Evolutionary conservation across 192 early-diverging fungal genomes (phyloP), one percentile per base, ranked within the genome.

Genomic region (Backusella mclennaniae): DNA sequence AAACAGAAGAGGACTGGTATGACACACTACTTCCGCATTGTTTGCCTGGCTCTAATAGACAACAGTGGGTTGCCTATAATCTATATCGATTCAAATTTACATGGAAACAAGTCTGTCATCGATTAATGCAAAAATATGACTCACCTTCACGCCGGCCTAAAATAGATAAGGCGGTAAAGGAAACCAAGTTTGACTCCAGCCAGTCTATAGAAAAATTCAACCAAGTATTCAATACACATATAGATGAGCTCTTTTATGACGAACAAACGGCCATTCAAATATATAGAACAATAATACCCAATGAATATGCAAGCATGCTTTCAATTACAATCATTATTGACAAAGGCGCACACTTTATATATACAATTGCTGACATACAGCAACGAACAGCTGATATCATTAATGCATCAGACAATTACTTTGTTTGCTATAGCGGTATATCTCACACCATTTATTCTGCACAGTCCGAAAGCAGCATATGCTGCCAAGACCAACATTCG

Each of bases 91-190:
- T 49, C 21, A 44, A 71, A 14, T 41, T 71, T 4, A 17, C 35
- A 1, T 71, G 70, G 70, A 31, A 12, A 2, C 70, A 71, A 71
- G 70, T 71, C 23, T 69, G 35, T 9, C 11, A 38, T 41, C 68
- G 38, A 8, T 41, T 69, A 36, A 39, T 69, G 38, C 35, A 38
- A 14, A 36, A 41, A 41, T 39, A 39, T 21, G 21, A 23, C 26
- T 23, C 36, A 1, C 21, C 35, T 14, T 21, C 35, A 9, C 21
- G 35, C 41, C 17, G 38, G n/a, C 5, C 67, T n/a, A 31, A 68
- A 35, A n/a, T 35, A 3, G 67, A 21, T 3, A 68, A 19, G 17
- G 35, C 67, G 19, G 4, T 36, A 33, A 36, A 19, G 35, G 15
- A 68, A 36, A 68, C 19, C 14, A 33, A 36, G 19, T 68, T 36